Evolutionary conservation across 1,284 basidiomycete genomes (phyloP), one percentile per base, ranked within the genome.

Genomic region (Ustilago bromivora): DNA sequence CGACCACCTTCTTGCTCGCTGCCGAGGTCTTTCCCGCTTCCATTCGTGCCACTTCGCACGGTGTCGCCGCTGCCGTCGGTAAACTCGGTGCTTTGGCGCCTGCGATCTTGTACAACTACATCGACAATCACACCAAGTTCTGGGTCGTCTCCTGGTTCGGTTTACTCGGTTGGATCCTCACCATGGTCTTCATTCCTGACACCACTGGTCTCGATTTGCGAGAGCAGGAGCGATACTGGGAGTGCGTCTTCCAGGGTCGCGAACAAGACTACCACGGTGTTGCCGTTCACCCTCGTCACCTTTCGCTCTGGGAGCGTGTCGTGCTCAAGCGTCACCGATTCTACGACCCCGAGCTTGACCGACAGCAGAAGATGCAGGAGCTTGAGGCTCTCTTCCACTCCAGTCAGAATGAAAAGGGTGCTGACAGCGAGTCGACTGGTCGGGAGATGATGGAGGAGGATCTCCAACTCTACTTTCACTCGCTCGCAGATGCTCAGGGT

Each of bases 141-240:
- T 88, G 88, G 88, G 87, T 89, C 65, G 88, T 89, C 11, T 88
- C 87, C 68, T 89, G 88, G 87, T 90, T 89, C 83, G 89, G 88
- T 57, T 86, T 89, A 34, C 82, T 85, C 64, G 89, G 88, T 35
- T 85, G 87, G 79, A 65, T 89, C 67, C 61, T 88, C 64, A 89
- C 89, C 28, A 79, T 85, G 66, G 61, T 89, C 57, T 89, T 89
- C 84, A 85, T 89, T 54, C 86, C 87, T 19, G 89, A 89, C 79
- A 89, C 88, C 11, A 89, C 89, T n/a, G 89, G 89, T 64, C 86
- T 90, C 54, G 89, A 89, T 78, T 86, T 89, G 28, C 86, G 88
- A 62, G 89, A 90, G 84, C 89, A 89, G 80, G 89, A 90, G 80
- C 87, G 89, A 64, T 89, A 89, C 87, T 90, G 89, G 89, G 83